Evolutionary conservation across 305 asterid genomes (phyloP).

Genomic region (Rubia tinctorum): DNA sequence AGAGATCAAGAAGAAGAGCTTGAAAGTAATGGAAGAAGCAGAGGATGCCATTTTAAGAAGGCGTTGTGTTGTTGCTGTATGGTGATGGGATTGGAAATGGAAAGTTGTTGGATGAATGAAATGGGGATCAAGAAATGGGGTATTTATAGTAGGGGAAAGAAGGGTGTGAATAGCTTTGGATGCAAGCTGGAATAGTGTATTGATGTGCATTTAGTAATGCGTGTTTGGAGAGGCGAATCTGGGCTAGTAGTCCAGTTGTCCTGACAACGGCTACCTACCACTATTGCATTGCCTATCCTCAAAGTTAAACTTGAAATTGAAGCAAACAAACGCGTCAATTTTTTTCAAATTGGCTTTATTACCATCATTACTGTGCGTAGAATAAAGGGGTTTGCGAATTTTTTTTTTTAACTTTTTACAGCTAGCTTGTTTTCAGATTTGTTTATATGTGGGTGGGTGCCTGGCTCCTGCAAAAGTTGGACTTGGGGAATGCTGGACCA

Average conservation of each 20-base stretch:
- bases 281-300: too few relatives aligned
- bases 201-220: neutral
- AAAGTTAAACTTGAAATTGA: neutral
- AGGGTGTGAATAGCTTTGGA: too few relatives aligned
- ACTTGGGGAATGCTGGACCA: neutral
- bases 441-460: neutral
- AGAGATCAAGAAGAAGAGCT: conserved; percentile 26
- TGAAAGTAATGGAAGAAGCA: neutral
- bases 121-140: neutral
- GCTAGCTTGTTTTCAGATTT: neutral
- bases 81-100: neutral
- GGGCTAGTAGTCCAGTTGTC: too few relatives aligned
- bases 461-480: neutral
- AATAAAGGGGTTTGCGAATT: neutral
- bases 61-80: neutral
- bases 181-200: neutral
- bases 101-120: neutral
- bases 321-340: neutral
- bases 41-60: conserved; percentile 30
- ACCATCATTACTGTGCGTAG: neutral
- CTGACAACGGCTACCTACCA: too few relatives aligned
- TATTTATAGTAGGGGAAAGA: neutral
- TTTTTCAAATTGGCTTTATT: neutral
- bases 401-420: neutral
- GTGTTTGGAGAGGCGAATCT: conserved; percentile 1